Conservation (phyloP, 805 yeast genomes). For the Lipomyces anomalus region DNA sequence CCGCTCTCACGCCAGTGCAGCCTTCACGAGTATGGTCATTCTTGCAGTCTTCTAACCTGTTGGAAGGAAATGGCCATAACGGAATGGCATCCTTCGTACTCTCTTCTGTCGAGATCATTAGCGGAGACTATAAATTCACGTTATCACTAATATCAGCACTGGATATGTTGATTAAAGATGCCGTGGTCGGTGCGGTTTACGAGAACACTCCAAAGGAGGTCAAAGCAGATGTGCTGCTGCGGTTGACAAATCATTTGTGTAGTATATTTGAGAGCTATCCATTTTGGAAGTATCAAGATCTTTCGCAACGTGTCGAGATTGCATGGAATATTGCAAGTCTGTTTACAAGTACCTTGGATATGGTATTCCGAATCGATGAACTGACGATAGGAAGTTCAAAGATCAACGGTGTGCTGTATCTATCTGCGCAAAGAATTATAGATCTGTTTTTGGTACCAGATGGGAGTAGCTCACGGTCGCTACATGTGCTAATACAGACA, state of each 20-base stretch:
- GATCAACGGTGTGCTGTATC: conserved; percentile 47
- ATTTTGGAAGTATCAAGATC: conserved; percentile 58
- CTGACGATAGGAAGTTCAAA: conserved; percentile 35
- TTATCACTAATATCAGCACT: conserved; percentile 53
- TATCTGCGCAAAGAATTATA: conserved; percentile 47
- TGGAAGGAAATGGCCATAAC: conserved; percentile 58
- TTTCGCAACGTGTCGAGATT: conserved; percentile 54
- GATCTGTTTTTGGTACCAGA: conserved; percentile 51
- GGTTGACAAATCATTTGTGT: conserved; percentile 51
- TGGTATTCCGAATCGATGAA: conserved; percentile 51
- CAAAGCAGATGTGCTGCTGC: conserved; percentile 51
- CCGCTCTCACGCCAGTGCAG: conserved; percentile 42
- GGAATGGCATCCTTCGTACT: conserved; percentile 57
- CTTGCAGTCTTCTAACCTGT: conserved; percentile 57
- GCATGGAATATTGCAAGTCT: conserved; percentile 48
- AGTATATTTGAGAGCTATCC: conserved; percentile 67
- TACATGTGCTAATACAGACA: conserved; percentile 48
- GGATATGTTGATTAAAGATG: conserved; percentile 46
- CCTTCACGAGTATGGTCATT: conserved; percentile 77
- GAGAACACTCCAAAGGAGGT: conserved; percentile 36
- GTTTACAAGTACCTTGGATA: conserved; percentile 49
- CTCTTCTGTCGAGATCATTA: conserved; percentile 66
- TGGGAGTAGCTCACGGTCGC: conserved; percentile 43
- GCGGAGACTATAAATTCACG: conserved; percentile 62
- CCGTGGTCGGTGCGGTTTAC: conserved; percentile 30